Base-by-base conservation (phyloP, 164 flowering plant species). In the Nelumbo lutea region DNA sequence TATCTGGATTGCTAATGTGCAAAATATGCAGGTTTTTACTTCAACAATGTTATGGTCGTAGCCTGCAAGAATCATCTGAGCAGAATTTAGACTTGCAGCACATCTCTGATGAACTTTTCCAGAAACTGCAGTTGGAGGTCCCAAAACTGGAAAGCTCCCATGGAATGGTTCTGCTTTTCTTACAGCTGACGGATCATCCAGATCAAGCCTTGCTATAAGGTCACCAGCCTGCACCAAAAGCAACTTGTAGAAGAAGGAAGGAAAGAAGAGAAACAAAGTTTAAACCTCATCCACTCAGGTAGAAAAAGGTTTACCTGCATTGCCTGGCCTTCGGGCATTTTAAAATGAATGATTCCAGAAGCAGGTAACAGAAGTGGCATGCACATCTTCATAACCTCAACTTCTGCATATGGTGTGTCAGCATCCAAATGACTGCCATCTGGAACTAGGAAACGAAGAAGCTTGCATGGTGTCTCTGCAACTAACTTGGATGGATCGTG, bases 341-440 rank as follows among this genome's bases (percentile, higher is more conserved):
- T 75, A 75, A 93, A 88, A 39, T 86, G 96, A 64, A 96, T 82
- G 6, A 79, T 73, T 72, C 99, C 99, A 64, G 99, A 84, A 81
- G 99, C 97, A 72, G 99, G 99, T 69, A 95, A 85, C 75, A 96
- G 87, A 76, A 96, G 93, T 39, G 99, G 99, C 99, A 96, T 96
- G 64, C 99, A 96, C 99, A 96, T 96, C 81, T 96, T 96, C 99
- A 96, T 96, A 64, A 96, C 99, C 81, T 96, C 99, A 66, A 96
- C 99, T 75, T 96, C 99, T 59, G 98, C 98, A 83, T 90, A 93
- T 46, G 99, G 99, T 50, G 83, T 81, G 77, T 96, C 99, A 60
- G 97, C 91, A 78, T 90, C 99, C 58, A 93, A 78, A 70, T 93
- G 96, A 78, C 96, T 84, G 55, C 86, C 87, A 85, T 93, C 94